Base-by-base conservation (phyloP, 2,329 filamentous ascomycete species). In the Epichloe sp. region DNA sequence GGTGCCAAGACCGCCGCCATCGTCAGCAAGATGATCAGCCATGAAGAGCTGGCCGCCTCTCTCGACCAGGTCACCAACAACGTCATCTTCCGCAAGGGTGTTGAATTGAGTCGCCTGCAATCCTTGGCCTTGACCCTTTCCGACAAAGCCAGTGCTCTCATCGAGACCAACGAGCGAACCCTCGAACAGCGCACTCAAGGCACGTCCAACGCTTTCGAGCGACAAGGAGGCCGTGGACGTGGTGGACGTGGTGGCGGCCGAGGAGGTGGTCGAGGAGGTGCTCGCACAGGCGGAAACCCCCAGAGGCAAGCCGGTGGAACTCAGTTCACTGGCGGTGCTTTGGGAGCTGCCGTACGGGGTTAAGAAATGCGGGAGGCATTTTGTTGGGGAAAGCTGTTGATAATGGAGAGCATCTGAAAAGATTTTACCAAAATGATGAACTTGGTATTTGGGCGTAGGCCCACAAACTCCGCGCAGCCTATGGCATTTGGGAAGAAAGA, bases 51-150 rank as follows among this genome's bases (percentile, higher is more conserved):
- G 47, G 88, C 87, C 10, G 93, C 93, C 43, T 94, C 93, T 38
- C 82, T 98, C 31, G 94, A 98, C 75, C 93, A 98, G 73, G 91
- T 98, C 71, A 96, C 94, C 63, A 84, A 86, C 59, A 94, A 88
- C 48, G 88, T 98, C 71, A 93, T 97, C 73, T 98, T 98, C 87
- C 86, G 93, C 71, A 97, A 98, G 83, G 94, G 93, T 53, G 93
- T 98, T 56, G 94, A 98, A 77, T 82, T 98, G 57, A 95, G 88
- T 64, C 83, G 94, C 60, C 81, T 98, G 57, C 93, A 98, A 74
- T 95, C 88, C 68, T 78, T 98, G 64, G 90, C 94, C 35, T 83
- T 98, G 58, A 93, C 90, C 10, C 78, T 98, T 49, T 88, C 87
- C 53, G 93, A 98, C 75, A 98, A 97, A 79, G 91, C 93, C 53